Evolutionary conservation across 2,329 filamentous ascomycete genomes (phyloP), one percentile per base, ranked within the genome.

Genomic region (Aaosphaeria arxii): DNA sequence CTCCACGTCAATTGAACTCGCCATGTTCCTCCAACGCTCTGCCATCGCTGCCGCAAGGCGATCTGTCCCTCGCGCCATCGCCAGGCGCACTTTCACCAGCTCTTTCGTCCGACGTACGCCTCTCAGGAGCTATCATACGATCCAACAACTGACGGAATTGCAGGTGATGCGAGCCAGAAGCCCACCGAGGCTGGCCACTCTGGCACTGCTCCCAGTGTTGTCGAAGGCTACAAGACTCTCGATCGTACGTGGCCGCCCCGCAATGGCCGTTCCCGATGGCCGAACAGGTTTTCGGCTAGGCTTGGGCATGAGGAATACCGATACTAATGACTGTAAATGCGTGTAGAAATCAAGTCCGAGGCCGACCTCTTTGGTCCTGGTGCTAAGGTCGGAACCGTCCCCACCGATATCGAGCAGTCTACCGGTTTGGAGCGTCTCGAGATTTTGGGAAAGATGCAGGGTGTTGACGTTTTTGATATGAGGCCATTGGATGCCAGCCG

Each of bases 391-490:
- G 92, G 94, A 70, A 88, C 87, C 71, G 80, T 99, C 60, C 90
- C 94, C 59, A 95, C 89, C 77, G 94, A 99, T 76, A 75, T 95
- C 71, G 91, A 97, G 74, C 94, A 99, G 76, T 78, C 94, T 51
- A 97, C 94, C 63, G 94, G 94, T 88, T 82, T 97, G 52, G 94
- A 99, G 82, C 91, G 94, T 84, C 84, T 99, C 63, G 94, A 99
- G 78, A 94, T 99, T 69, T 82, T 99, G 72, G 94, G 94, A 77
- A 99, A 99, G 85, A 96, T 97, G 88, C 90, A 97, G 81, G 91
- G 94, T 60, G 80, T 96, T 66, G 94, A 99, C 71, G 81, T 97
- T 72, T 99, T 99, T 79, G 91, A 99, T 78, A 96, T 97, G 94
- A 87, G 85, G 75, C 94, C 94, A 56, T 84, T 99, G 64, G 94